Percentiles rank a stretch among this genome's conserved stretches.
Conservation (phyloP, 352 stramenopile genomes). For the Phytophthora parvispora region DNA sequence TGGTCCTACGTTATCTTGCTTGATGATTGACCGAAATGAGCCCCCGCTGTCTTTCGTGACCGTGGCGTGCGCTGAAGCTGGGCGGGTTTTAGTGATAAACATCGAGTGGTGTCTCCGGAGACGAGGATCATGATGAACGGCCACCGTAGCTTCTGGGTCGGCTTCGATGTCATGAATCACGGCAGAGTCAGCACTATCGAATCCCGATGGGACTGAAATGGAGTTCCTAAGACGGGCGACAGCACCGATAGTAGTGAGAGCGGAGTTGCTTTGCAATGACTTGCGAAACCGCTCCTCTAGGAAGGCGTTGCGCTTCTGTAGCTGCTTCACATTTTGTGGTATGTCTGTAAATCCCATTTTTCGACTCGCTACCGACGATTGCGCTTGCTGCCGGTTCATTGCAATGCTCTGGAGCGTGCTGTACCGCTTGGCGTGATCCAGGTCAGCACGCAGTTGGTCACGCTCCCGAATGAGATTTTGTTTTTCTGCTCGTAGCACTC, state of each 20-base stretch:
- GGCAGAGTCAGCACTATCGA: background rate
- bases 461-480: slow-evolving; percentile 57
- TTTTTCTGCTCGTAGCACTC: slow-evolving; percentile 55
- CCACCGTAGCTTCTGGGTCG: background rate
- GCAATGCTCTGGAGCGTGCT: slow-evolving; percentile 31
- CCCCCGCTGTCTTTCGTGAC: slow-evolving; percentile 1
- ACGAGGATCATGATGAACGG: background rate
- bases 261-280: slow-evolving; percentile 25
- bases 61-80: slow-evolving; percentile 23
- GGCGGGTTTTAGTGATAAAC: slow-evolving; percentile 8
- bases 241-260: slow-evolving; percentile 18
- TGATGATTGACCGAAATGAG: slow-evolving; percentile 26
- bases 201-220: slow-evolving; percentile 12
- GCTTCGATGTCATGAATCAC: background rate
- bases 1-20: slow-evolving; percentile 1
- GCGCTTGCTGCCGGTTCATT: slow-evolving; percentile 20
- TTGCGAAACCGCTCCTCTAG: slow-evolving; percentile 71
- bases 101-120: slow-evolving; percentile 7
- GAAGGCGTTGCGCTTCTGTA: slow-evolving; percentile 67
- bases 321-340: slow-evolving; percentile 57
- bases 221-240: slow-evolving; percentile 30
- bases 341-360: slow-evolving; percentile 9
- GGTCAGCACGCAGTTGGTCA: slow-evolving; percentile 52
- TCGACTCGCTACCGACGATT: slow-evolving; percentile 3
- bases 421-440: slow-evolving; percentile 47